phyloP scores from a whole-genome alignment of 192 early-diverging fungal species.

The Linnemannia elongata region DNA sequence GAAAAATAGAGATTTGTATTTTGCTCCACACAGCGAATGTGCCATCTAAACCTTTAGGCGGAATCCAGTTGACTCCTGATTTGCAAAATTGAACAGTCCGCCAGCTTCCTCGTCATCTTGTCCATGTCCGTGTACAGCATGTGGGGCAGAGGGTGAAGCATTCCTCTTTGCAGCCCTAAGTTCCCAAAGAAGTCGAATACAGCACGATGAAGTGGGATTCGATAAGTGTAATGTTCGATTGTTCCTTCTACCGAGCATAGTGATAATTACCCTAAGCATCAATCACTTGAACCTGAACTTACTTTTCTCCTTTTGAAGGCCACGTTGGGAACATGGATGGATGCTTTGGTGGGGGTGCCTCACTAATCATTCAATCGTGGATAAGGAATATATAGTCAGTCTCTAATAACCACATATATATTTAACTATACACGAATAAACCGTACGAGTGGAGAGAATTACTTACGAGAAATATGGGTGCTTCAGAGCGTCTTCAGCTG shows the following conservation, averaged over 20 bases:
- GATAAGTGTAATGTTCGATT: background rate
- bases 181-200: background rate
- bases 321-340: conserved; percentile 95
- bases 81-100: conserved; percentile 64
- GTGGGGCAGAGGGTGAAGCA: conserved; percentile 71
- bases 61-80: conserved; percentile 70
- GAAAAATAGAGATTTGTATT: conserved; percentile 4
- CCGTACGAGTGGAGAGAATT: background rate
- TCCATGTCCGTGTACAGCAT: conserved; percentile 65
- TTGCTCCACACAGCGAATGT: background rate
- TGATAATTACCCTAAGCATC: no score
- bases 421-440: background rate
- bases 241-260: background rate
- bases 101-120: conserved; percentile 63
- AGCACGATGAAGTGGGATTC: background rate
- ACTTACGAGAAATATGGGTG: conserved; percentile 90
- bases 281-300: conserved; percentile 4
- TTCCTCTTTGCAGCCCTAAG: conserved; percentile 28
- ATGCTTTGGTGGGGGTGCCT: conserved; percentile 90
- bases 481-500: conserved; percentile 88
- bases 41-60: conserved; percentile 59
- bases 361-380: conserved; percentile 54
- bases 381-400: background rate
- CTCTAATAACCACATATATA: background rate
- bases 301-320: conserved; percentile 82